phyloP scores from a whole-genome alignment of 2,329 filamentous ascomycete species.

The Karstenula rhodostoma region DNA sequence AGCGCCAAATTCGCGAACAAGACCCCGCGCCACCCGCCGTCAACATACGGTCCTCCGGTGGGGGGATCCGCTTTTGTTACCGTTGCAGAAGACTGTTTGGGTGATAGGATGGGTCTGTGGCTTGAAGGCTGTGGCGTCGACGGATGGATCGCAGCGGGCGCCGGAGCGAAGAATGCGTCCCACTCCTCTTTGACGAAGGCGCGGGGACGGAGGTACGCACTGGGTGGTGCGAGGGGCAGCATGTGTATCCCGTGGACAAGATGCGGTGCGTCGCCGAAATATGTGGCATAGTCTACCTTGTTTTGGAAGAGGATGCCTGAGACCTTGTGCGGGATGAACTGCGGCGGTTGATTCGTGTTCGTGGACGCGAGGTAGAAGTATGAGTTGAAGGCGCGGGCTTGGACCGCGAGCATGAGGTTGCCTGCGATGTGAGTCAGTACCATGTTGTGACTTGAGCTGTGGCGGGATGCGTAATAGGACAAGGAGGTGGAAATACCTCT shows the following conservation, averaged over 20 bases:
- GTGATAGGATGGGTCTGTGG: background rate
- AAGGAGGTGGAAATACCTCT: conserved; percentile 50
- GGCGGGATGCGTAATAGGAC: background rate
- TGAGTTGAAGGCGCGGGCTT: conserved; percentile 73
- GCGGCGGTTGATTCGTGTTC: conserved; percentile 75
- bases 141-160: background rate
- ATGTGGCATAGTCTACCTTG: conserved; percentile 86
- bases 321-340: conserved; percentile 83
- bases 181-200: conserved; percentile 76
- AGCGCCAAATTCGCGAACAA: conserved; percentile 84
- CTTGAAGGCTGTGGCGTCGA: background rate
- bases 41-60: conserved; percentile 50
- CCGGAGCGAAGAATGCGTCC: conserved; percentile 70
- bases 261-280: conserved; percentile 73
- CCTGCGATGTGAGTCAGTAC: conserved; percentile 50
- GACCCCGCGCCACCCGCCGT: conserved; percentile 85
- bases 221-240: conserved; percentile 76
- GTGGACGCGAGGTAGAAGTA: conserved; percentile 82
- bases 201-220: conserved; percentile 70
- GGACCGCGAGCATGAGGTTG: conserved; percentile 83
- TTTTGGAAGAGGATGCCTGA: conserved; percentile 84
- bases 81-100: background rate
- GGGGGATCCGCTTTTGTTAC: background rate
- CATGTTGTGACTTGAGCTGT: background rate
- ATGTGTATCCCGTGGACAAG: conserved; percentile 83